Conservation (phyloP, 2,329 filamentous ascomycete species). For the Drechslerella dactyloides region DNA sequence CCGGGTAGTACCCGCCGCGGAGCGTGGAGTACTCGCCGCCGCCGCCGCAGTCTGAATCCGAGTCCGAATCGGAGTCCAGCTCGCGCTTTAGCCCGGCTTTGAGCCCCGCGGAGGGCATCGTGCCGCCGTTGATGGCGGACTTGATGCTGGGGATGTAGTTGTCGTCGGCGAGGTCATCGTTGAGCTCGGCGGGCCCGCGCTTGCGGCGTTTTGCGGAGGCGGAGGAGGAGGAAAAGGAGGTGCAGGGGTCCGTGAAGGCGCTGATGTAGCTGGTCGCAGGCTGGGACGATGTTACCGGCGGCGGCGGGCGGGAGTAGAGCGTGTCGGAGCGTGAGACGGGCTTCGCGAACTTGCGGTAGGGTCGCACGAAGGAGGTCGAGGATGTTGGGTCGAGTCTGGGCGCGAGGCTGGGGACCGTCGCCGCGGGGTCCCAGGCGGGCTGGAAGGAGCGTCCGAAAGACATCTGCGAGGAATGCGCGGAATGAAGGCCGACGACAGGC, state of each 20-base stretch:
- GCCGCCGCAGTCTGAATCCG: conserved; percentile 28
- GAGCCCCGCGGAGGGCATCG: conserved; percentile 40
- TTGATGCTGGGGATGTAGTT: conserved; percentile 44
- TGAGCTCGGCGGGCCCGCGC: conserved; percentile 40
- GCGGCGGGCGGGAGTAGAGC: conserved; percentile 22
- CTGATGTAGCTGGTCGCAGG: conserved; percentile 29
- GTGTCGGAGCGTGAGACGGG: conserved; percentile 41
- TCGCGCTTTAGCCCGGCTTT: conserved; percentile 42
- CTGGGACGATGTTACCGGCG: not conserved
- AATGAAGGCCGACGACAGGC: conserved; percentile 11
- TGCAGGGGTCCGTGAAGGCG: conserved; percentile 25
- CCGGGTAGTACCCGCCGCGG: conserved; percentile 8
- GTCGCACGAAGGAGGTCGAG: conserved; percentile 22
- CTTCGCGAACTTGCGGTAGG: conserved; percentile 45
- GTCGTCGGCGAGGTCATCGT: conserved; percentile 39
- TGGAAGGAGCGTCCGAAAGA: conserved; percentile 29
- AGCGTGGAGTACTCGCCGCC: not conserved
- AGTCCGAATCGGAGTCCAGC: conserved; percentile 27
- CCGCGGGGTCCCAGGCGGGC: conserved; percentile 32
- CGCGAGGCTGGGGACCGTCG: conserved; percentile 35
- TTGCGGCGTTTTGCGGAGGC: conserved; percentile 34
- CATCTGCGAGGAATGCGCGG: conserved; percentile 15
- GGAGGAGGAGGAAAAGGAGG: too few relatives aligned
- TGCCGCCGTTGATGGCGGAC: conserved; percentile 43
- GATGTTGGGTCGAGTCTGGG: conserved; percentile 18